These are phyloP conservation scores for Suillus plorans DNA, from an alignment of 768 basidiomycete genomes.

Conservation along the genomic window DNA sequence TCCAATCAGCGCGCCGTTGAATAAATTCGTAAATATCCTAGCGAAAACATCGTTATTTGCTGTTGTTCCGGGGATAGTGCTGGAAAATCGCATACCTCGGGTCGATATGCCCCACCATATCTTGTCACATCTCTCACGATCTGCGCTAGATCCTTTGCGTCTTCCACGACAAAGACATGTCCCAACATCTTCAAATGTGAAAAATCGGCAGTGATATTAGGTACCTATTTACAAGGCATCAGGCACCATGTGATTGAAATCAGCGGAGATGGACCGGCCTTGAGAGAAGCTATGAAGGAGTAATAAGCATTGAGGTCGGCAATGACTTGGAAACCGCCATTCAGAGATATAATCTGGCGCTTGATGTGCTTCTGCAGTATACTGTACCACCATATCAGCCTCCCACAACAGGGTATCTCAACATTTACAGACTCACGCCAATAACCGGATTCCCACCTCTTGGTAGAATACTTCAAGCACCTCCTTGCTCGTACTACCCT, in stretches of 20 bases:
- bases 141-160: slow-evolving; percentile 94
- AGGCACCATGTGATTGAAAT: background rate
- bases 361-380: slow-evolving; percentile 97
- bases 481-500: slow-evolving; percentile 93
- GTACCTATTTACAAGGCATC: slow-evolving; percentile 44
- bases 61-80: background rate
- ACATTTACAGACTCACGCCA: slow-evolving; percentile 58
- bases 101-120: slow-evolving; percentile 92
- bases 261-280: slow-evolving; percentile 40
- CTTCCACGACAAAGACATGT: slow-evolving; percentile 93
- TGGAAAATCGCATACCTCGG: slow-evolving; percentile 63
- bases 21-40: slow-evolving; percentile 96
- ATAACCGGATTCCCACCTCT: slow-evolving; percentile 90
- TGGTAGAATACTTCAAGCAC: slow-evolving; percentile 98
- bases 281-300: slow-evolving; percentile 82
- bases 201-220: slow-evolving; percentile 85
- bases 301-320: slow-evolving; percentile 95
- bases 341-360: slow-evolving; percentile 92
- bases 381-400: slow-evolving; percentile 37
- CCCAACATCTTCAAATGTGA: slow-evolving; percentile 96
- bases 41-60: background rate
- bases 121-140: slow-evolving; percentile 94
- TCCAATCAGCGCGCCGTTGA: slow-evolving; percentile 94
- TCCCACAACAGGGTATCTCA: slow-evolving; percentile 10
- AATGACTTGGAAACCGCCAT: slow-evolving; percentile 93